These are phyloP conservation scores for Mucor saturninus DNA, from an alignment of 371 early-diverging fungal species.

Conservation along the genomic window DNA sequence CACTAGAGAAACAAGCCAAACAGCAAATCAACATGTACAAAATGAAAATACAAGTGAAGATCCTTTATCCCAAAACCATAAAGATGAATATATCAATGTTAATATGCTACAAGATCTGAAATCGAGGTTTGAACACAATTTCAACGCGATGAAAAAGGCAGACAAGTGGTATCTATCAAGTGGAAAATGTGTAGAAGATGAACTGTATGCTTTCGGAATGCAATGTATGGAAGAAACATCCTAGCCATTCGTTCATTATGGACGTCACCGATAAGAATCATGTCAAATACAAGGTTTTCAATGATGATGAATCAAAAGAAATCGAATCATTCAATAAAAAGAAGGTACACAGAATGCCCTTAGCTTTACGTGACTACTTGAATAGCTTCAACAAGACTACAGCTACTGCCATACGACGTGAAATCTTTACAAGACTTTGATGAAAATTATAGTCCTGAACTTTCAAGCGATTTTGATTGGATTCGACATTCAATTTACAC, in stretches of 20 bases:
- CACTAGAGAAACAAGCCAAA: constrained; percentile 1
- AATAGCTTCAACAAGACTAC: constrained; percentile 21
- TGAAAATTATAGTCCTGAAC: constrained; percentile 7
- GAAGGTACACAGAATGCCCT: constrained; percentile 13
- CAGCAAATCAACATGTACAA: constrained; percentile 3
- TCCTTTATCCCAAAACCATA: constrained; percentile 4
- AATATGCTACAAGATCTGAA: constrained; percentile 13
- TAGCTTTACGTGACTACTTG: constrained; percentile 7
- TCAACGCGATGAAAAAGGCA: constrained; percentile 20
- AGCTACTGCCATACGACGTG: constrained; percentile 15
- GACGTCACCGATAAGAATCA: constrained; percentile 18
- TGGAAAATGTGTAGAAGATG: constrained; percentile 28
- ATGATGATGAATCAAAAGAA: constrained; percentile 19
- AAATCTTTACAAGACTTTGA: constrained; percentile 16
- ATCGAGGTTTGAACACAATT: constrained; percentile 19
- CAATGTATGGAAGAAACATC: constrained; percentile 21
- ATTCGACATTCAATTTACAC: constrained; percentile 12
- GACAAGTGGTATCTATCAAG: constrained; percentile 26
- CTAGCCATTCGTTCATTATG: constrained; percentile 21
- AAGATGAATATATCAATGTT: constrained; percentile 6
- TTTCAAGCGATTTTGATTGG: constrained; percentile 7
- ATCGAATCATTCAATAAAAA: constrained; percentile 14
- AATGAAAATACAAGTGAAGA: not conserved
- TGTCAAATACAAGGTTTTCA: constrained; percentile 16
- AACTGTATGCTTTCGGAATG: constrained; percentile 26